These are phyloP conservation scores for Salix udensis DNA, from an alignment of 345 rosid genomes.

Conservation along the genomic window DNA sequence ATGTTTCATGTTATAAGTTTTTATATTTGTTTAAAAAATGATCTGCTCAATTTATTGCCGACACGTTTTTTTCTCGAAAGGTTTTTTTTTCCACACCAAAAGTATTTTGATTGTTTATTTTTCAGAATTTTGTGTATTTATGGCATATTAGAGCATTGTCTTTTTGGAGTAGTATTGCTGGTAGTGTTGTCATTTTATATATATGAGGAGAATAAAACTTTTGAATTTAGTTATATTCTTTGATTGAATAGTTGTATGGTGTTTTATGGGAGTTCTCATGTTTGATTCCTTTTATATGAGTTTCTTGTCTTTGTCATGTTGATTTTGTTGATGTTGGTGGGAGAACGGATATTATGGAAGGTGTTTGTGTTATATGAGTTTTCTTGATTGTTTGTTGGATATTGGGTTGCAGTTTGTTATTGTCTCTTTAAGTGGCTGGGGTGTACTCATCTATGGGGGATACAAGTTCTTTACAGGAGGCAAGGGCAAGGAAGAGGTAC, in stretches of 20 bases:
- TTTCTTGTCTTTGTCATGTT: background rate
- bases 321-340: background rate
- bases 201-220: too few species aligned
- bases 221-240: too few species aligned
- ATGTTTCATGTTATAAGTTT: background rate
- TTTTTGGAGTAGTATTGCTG: background rate
- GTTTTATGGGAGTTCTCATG: background rate
- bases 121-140: background rate
- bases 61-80: background rate
- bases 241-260: background rate
- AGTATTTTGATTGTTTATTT: background rate
- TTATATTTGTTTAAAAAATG: background rate
- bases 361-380: background rate
- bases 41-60: background rate
- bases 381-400: constrained; percentile 5
- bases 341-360: background rate
- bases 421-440: constrained; percentile 40
- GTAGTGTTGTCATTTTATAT: background rate
- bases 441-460: constrained; percentile 23
- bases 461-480: constrained; percentile 35
- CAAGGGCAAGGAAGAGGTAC: constrained; percentile 33
- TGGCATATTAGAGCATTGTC: background rate
- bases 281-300: background rate
- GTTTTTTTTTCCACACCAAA: background rate
- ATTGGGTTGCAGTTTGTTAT: constrained; percentile 30